Evolutionary conservation across 139 green algal genomes (phyloP).

Genomic region (Closterium sp.): DNA sequence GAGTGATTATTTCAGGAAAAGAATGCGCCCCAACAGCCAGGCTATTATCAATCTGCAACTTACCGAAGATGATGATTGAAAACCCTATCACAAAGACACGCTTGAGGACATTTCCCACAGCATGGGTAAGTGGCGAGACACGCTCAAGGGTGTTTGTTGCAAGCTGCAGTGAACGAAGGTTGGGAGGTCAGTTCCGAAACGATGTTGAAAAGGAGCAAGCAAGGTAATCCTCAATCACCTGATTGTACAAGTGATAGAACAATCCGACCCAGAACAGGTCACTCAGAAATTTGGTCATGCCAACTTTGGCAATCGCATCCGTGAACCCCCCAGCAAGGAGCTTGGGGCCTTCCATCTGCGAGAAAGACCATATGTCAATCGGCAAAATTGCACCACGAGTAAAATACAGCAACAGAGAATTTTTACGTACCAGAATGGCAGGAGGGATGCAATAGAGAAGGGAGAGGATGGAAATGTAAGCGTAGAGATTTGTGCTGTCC

Average conservation of each 20-base stretch:
- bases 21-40: not conserved
- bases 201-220: not conserved
- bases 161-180: slow-evolving; percentile 69
- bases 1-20: not conserved
- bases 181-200: not conserved
- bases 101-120: slow-evolving; percentile 99
- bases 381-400: not conserved
- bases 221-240: slow-evolving; percentile 56
- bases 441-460: slow-evolving; percentile 69
- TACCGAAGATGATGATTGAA: slow-evolving; percentile 78
- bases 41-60: not conserved
- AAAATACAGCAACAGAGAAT: too few relatives aligned
- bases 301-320: slow-evolving; percentile 66
- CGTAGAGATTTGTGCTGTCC: slow-evolving; percentile 89
- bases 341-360: slow-evolving; percentile 70
- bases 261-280: slow-evolving; percentile 85
- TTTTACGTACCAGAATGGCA: slow-evolving; percentile 23
- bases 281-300: slow-evolving; percentile 75
- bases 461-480: slow-evolving; percentile 95
- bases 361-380: too few relatives aligned
- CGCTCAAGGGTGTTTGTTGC: slow-evolving; percentile 96
- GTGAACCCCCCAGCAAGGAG: slow-evolving; percentile 57
- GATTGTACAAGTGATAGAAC: slow-evolving; percentile 99
- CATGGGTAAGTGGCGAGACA: slow-evolving; percentile 93
- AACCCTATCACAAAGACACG: slow-evolving; percentile 93